phyloP scores from a whole-genome alignment of 108 stramenopile species.

The Cyclotella kingstonii region DNA sequence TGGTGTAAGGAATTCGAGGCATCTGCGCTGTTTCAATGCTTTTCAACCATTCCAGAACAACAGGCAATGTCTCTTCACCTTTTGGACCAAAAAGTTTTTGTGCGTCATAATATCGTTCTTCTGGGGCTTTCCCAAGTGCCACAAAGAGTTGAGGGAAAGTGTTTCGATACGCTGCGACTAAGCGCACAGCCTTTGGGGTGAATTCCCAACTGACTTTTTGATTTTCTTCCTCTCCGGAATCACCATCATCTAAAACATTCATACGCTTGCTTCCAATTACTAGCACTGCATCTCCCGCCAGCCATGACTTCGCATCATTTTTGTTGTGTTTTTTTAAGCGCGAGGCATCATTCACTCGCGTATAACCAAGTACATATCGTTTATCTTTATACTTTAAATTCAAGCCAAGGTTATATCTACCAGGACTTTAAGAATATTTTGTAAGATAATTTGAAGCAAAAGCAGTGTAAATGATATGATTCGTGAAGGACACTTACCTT shows the following conservation, averaged over 20 bases:
- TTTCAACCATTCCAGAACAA: constrained; percentile 86
- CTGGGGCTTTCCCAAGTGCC: constrained; percentile 66
- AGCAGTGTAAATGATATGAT: not conserved
- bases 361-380: constrained; percentile 87
- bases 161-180: constrained; percentile 86
- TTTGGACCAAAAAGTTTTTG: constrained; percentile 72
- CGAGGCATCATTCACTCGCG: constrained; percentile 53
- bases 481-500: constrained; percentile 40
- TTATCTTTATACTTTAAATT: constrained; percentile 87
- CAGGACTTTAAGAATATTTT: constrained; percentile 72
- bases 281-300: constrained; percentile 75
- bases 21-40: constrained; percentile 82
- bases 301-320: constrained; percentile 69
- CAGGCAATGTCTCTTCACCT: constrained; percentile 62
- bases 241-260: constrained; percentile 21
- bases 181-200: constrained; percentile 85
- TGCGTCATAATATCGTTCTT: constrained; percentile 86
- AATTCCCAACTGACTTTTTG: constrained; percentile 88
- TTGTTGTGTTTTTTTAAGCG: constrained; percentile 23
- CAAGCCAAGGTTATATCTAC: constrained; percentile 88
- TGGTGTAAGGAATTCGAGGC: constrained; percentile 88
- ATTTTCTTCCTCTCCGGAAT: constrained; percentile 44
- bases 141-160: constrained; percentile 90
- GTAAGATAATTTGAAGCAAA: not conserved
- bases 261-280: constrained; percentile 71